phyloP scores from a whole-genome alignment of 208 protist genomes.

The Zelonia costaricensis region DNA sequence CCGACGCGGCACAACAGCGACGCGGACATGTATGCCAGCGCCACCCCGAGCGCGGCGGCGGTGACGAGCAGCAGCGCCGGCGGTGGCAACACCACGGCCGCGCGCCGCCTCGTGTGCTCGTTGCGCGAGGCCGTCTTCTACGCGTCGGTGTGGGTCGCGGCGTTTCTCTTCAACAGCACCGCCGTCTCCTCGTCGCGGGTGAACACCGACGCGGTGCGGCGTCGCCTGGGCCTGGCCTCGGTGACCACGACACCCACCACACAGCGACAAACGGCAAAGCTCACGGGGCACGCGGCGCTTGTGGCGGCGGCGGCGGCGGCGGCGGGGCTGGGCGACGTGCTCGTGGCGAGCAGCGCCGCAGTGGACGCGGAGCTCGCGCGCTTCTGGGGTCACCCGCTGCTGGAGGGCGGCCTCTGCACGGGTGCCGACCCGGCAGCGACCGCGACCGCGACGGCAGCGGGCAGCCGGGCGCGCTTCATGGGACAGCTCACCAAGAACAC shows the following conservation, averaged over 20 bases:
- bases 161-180: constrained; percentile 32
- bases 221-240: constrained; percentile 25
- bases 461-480: constrained; percentile 3
- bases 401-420: constrained; percentile 23
- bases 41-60: background rate
- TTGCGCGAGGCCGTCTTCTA: constrained; percentile 31
- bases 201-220: constrained; percentile 21
- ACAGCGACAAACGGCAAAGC: constrained; percentile 14
- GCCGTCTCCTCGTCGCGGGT: constrained; percentile 25
- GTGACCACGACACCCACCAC: constrained; percentile 27
- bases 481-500: constrained; percentile 16
- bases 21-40: background rate
- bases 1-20: background rate
- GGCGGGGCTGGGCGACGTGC: background rate
- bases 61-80: background rate
- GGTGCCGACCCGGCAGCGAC: background rate
- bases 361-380: constrained; percentile 6
- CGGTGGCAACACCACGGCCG: background rate
- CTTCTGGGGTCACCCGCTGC: constrained; percentile 25
- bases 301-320: constrained; percentile 12
- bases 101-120: constrained; percentile 16
- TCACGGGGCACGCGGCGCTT: constrained; percentile 9
- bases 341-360: background rate
- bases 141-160: constrained; percentile 28
- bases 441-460: background rate